A percentile compares a stretch with the other conserved stretches of the same genome.
Evolutionary conservation across 257 asterid species (phyloP).

Genomic region (Ajuga chamaepitys): DNA sequence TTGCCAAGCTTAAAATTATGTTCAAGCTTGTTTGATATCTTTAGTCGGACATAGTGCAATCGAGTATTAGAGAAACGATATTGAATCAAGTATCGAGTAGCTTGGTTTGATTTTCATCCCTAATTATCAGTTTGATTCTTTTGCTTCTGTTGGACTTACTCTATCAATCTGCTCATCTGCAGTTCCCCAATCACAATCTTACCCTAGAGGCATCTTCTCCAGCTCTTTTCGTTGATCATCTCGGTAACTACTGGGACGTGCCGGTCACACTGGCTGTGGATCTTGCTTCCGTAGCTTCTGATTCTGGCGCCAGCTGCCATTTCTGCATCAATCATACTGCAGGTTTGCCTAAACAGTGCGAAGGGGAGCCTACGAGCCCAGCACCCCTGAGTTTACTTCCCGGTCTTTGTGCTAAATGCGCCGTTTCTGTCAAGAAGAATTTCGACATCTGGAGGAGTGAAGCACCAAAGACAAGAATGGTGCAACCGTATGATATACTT

Average conservation of each 20-base stretch:
- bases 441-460: conserved; percentile 68
- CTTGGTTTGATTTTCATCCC: too few species aligned
- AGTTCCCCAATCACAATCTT: conserved; percentile 66
- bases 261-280: conserved; percentile 60
- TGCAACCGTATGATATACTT: conserved; percentile 70
- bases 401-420: conserved; percentile 61
- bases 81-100: too few species aligned
- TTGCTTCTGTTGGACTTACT: too few species aligned
- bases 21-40: too few species aligned
- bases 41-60: too few species aligned
- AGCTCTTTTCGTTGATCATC: conserved; percentile 48
- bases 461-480: conserved; percentile 58
- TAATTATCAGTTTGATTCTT: too few species aligned
- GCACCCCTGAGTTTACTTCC: conserved; percentile 46
- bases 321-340: conserved; percentile 46
- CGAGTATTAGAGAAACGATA: too few species aligned
- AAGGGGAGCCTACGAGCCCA: conserved; percentile 21
- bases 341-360: conserved; percentile 48
- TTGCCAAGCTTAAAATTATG: too few species aligned
- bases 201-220: conserved; percentile 75
- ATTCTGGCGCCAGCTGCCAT: conserved; percentile 58
- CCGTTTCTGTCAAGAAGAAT: conserved; percentile 53
- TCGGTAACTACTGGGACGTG: conserved; percentile 77
- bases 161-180: neutral
- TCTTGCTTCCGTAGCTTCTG: conserved; percentile 49